phyloP scores from a whole-genome alignment of 1,284 basidiomycete genomes.

The Ceratobasidium sp. region DNA sequence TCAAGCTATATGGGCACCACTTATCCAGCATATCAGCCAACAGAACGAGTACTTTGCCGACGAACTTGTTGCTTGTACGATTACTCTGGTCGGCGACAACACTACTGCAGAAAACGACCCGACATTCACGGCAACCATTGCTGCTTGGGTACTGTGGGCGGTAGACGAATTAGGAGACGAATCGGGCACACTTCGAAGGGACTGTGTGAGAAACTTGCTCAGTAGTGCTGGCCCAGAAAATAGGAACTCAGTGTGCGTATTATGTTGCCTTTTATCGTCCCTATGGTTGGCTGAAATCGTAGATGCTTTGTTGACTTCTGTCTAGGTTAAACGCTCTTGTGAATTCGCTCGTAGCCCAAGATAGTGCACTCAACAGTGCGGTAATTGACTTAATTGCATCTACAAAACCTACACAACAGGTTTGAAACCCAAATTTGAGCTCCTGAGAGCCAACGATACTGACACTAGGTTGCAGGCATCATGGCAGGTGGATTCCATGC shows the following conservation, averaged over 20 bases:
- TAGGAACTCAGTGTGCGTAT: constrained; percentile 16
- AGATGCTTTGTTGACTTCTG: neutral
- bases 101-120: constrained; percentile 49
- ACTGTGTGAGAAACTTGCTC: constrained; percentile 29
- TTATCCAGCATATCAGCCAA: constrained; percentile 70
- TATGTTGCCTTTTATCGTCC: no score
- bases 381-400: neutral
- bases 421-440: neutral
- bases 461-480: neutral
- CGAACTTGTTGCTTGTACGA: constrained; percentile 64
- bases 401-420: constrained; percentile 16
- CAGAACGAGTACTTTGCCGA: constrained; percentile 66
- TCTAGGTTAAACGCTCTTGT: constrained; percentile 6
- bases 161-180: constrained; percentile 57
- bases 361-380: neutral
- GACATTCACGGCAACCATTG: constrained; percentile 68
- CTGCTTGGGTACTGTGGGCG: constrained; percentile 74
- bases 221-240: constrained; percentile 28
- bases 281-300: no score
- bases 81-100: constrained; percentile 50
- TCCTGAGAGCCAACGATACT: neutral
- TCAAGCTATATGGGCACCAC: constrained; percentile 74
- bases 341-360: constrained; percentile 24
- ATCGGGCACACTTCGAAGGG: constrained; percentile 20
- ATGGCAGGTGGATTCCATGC: constrained; percentile 24